Evolutionary conservation across 2,329 filamentous ascomycete genomes (phyloP).

Genomic region (Chaetoscypha palmicola): DNA sequence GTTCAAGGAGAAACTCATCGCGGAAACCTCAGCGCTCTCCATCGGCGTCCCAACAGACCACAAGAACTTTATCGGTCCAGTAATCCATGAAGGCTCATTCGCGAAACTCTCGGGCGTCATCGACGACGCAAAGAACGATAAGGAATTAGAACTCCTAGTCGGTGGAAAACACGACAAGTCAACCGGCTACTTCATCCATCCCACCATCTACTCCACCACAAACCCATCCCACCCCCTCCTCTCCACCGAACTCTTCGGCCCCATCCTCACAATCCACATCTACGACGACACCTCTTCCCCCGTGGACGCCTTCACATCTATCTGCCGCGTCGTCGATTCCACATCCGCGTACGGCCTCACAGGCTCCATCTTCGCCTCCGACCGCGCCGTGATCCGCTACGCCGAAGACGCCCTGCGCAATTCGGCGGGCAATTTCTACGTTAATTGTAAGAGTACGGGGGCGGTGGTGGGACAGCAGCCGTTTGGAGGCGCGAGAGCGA

Average conservation of each 20-base stretch:
- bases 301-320: constrained; percentile 48
- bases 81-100: constrained; percentile 78
- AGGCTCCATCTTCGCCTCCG: constrained; percentile 66
- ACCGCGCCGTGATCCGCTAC: constrained; percentile 56
- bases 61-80: constrained; percentile 76
- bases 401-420: constrained; percentile 68
- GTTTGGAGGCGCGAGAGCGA: constrained; percentile 61
- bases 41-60: constrained; percentile 62
- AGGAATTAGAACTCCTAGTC: constrained; percentile 62
- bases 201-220: constrained; percentile 71
- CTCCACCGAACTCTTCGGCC: constrained; percentile 75
- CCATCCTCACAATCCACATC: constrained; percentile 65
- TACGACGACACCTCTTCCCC: constrained; percentile 61
- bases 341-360: constrained; percentile 75
- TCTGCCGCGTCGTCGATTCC: constrained; percentile 58
- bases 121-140: constrained; percentile 70
- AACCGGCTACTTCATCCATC: constrained; percentile 77
- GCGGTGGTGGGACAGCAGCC: constrained; percentile 68
- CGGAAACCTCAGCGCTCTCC: constrained; percentile 64
- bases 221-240: constrained; percentile 70
- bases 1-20: constrained; percentile 59
- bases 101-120: constrained; percentile 72
- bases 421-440: constrained; percentile 75
- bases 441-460: constrained; percentile 76
- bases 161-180: constrained; percentile 73